These are phyloP conservation scores for Candida khao-thaluensis DNA, from an alignment of 805 yeast species.

Conservation along the genomic window DNA sequence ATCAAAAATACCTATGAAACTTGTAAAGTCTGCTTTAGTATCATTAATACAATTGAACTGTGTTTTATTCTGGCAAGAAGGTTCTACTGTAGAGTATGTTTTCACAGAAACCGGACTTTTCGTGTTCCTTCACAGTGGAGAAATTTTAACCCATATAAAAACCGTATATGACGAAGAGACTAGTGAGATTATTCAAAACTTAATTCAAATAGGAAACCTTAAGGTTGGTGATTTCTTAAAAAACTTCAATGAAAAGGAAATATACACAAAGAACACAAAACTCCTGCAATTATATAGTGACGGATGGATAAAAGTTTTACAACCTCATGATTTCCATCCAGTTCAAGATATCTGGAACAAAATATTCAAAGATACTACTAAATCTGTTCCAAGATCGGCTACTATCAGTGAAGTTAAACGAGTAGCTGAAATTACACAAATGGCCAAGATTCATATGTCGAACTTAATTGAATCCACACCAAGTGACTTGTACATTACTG, in stretches of 20 bases:
- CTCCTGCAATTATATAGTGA: constrained; percentile 29
- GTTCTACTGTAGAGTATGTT: constrained; percentile 45
- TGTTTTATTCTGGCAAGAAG: constrained; percentile 56
- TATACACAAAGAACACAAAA: constrained; percentile 11
- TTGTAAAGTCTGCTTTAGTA: constrained; percentile 66
- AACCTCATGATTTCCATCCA: constrained; percentile 32
- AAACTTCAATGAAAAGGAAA: constrained; percentile 22
- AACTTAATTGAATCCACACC: constrained; percentile 31
- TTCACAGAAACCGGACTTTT: constrained; percentile 65
- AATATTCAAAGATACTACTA: constrained; percentile 35
- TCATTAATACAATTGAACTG: constrained; percentile 78
- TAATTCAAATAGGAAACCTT: constrained; percentile 68
- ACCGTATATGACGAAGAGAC: constrained; percentile 40
- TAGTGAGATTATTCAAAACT: constrained; percentile 67
- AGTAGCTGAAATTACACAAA: constrained; percentile 59
- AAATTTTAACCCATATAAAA: constrained; percentile 57
- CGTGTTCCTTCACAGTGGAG: constrained; percentile 72
- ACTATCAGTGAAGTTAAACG: constrained; percentile 42
- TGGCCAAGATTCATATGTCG: constrained; percentile 40
- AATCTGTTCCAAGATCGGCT: constrained; percentile 34
- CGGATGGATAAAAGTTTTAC: constrained; percentile 38
- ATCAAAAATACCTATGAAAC: constrained; percentile 46
- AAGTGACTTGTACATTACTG: constrained; percentile 24
- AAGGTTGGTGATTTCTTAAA: constrained; percentile 48
- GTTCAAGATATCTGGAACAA: constrained; percentile 39